Evolutionary conservation across 1,139 yeast genomes (phyloP).

Genomic region (Zygoascus sp.): DNA sequence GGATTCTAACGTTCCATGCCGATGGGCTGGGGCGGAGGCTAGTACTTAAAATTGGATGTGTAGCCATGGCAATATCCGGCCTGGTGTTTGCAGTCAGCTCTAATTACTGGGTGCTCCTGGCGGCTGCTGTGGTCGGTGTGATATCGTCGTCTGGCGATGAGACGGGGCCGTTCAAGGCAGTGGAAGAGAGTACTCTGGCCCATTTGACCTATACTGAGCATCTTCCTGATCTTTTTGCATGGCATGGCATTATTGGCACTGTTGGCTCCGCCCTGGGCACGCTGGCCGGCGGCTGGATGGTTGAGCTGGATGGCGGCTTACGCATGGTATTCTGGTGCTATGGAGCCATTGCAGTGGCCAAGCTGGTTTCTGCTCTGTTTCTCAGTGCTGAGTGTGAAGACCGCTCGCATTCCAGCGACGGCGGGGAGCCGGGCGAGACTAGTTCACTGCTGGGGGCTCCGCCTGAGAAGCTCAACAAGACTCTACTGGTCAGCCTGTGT

Average conservation of each 20-base stretch:
- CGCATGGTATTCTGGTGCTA: constrained; percentile 56
- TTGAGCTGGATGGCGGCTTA: constrained; percentile 41
- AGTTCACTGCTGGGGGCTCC: constrained; percentile 9
- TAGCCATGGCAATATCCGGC: constrained; percentile 71
- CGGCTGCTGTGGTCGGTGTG: constrained; percentile 64
- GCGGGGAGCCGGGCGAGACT: not conserved
- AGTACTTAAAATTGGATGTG: constrained; percentile 61
- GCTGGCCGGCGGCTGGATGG: constrained; percentile 53
- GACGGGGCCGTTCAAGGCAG: constrained; percentile 86
- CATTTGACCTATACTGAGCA: constrained; percentile 65
- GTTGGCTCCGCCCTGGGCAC: constrained; percentile 77
- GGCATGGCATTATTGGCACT: constrained; percentile 63
- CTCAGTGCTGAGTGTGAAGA: constrained; percentile 55
- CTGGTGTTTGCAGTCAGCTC: constrained; percentile 52
- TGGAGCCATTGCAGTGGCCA: constrained; percentile 51
- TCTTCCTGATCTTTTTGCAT: constrained; percentile 72
- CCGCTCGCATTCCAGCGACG: constrained; percentile 1
- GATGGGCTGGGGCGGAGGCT: constrained; percentile 67
- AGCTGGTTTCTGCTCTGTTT: constrained; percentile 50
- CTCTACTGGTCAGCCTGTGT: constrained; percentile 35
- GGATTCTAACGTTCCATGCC: constrained; percentile 71
- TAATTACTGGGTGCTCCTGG: constrained; percentile 51
- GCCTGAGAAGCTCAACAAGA: constrained; percentile 13
- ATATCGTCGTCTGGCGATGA: constrained; percentile 91
- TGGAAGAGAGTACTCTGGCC: constrained; percentile 83